Evolutionary conservation across 139 green algal genomes (phyloP).

Genomic region (Ostreobium quekettii): DNA sequence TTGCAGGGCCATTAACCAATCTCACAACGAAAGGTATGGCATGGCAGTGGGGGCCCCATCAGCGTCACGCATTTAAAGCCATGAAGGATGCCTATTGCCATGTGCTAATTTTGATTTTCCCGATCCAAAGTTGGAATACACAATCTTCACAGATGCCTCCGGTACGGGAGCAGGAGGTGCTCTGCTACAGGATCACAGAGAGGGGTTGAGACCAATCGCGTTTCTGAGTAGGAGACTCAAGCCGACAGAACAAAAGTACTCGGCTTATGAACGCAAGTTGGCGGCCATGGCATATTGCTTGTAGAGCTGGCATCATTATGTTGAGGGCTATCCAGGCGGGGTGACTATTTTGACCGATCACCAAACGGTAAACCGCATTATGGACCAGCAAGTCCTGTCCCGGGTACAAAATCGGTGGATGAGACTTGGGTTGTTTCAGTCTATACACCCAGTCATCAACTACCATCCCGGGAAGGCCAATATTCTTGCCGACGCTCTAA

Average conservation of each 20-base stretch:
- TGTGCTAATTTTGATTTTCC: background rate
- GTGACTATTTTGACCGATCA: constrained; percentile 8
- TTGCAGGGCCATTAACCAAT: background rate
- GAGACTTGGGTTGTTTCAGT: constrained; percentile 2
- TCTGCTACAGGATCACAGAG: background rate
- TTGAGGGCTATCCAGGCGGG: background rate
- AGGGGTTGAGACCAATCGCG: background rate
- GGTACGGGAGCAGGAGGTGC: background rate
- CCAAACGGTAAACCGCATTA: background rate
- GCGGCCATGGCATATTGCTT: background rate
- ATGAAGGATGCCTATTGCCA: constrained; percentile 12
- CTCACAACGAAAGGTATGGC: background rate
- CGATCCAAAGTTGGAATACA: constrained; percentile 1
- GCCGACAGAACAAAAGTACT: background rate
- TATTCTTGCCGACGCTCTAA: constrained; percentile 1
- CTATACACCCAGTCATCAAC: background rate
- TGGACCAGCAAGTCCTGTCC: background rate
- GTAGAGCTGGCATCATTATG: background rate
- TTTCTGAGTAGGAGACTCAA: background rate
- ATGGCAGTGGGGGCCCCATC: background rate
- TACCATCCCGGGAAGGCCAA: constrained; percentile 3
- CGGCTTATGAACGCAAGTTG: constrained; percentile 11
- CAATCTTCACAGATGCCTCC: constrained; percentile 8
- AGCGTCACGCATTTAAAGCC: constrained; percentile 7
- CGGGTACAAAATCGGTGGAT: background rate